Base-by-base conservation (phyloP, 2,329 filamentous ascomycete species). In the Penicillium expansum region DNA sequence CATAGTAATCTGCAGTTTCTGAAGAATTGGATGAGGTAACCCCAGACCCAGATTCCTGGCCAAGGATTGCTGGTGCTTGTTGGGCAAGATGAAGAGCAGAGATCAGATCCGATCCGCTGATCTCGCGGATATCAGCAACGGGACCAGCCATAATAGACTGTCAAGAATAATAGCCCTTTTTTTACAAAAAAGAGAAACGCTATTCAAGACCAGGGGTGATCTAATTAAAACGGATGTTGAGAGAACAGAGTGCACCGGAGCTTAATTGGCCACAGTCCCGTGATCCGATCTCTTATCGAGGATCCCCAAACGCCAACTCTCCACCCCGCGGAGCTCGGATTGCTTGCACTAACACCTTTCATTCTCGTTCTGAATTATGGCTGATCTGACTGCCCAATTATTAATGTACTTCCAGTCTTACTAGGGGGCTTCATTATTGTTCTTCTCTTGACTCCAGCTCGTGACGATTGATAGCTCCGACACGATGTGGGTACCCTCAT, bases 1-100 rank as follows among this genome's bases (percentile, higher is more conserved):
- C 83, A 92, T 93, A 97, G 69, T 90, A 82, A 63, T 96, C 91
- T 53, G 89, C 81, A 0, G 86, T 87, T 72, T 97, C 92, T 30
- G 75, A 71, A 39, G 77, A 48, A 79, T 82, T 73, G 78, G 84
- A 29, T 75, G 78, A n/a, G 77, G 70, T 44, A 49, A 62, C 52
- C 59, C 65, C 61, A 80, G 82, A 7, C 82, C 79, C 43, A 81
- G 82, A 66, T 75, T 83, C 62, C 75, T 58, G 51, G 41, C 59
- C 62, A 33, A 79, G 69, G 27, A 80, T 69, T n/a, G 68, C 50
- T 18, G 76, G 70, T 43, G 77, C 75, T 66, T 74, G 71, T 58
- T 78, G 76, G 27, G 78, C 74, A 32, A 78, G 69, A 41, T 65
- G 72, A 35, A 79, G 73, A 30, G 74, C 69, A 71, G 79, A 70